A percentile compares a stretch with the other conserved stretches of the same genome.
These are phyloP conservation scores for Xerocomellus amylosporus DNA, from an alignment of 768 basidiomycete species.

Conservation along the genomic window DNA sequence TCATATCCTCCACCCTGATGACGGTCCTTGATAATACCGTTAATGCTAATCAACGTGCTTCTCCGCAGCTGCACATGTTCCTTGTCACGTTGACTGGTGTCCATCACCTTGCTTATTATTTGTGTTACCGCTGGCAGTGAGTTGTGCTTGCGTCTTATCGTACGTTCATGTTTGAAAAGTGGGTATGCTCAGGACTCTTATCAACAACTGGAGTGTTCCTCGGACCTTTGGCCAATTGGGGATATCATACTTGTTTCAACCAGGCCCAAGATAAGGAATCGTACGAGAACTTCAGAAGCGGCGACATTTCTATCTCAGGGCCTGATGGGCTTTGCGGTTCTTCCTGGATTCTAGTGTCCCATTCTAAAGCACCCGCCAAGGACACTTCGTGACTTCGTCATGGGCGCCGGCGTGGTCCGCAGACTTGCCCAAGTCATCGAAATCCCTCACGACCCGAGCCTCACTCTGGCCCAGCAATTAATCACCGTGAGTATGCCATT, in stretches of 20 bases:
- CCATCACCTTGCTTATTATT: background rate
- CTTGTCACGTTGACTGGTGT: background rate
- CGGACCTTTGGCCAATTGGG: background rate
- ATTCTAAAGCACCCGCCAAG: background rate
- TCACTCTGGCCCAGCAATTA: constrained; percentile 56
- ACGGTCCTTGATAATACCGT: constrained; percentile 4
- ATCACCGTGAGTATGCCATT: constrained; percentile 44
- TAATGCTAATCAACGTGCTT: constrained; percentile 2
- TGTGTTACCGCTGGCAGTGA: background rate
- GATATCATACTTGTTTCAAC: background rate
- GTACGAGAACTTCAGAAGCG: constrained; percentile 1
- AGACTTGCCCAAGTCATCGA: constrained; percentile 39
- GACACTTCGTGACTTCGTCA: constrained; percentile 4
- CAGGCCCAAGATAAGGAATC: constrained; percentile 8
- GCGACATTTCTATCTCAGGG: background rate
- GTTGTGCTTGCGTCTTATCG: background rate
- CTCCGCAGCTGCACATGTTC: constrained; percentile 4
- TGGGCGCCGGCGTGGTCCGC: constrained; percentile 20
- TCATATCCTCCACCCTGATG: constrained; percentile 14
- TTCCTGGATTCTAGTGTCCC: background rate
- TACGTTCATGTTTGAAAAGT: background rate
- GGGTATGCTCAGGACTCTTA: background rate
- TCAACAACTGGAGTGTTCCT: background rate
- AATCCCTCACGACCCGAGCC: constrained; percentile 50
- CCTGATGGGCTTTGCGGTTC: background rate